Evolutionary conservation across 768 basidiomycete genomes (phyloP).

Genomic region (Termitomyces sp.): DNA sequence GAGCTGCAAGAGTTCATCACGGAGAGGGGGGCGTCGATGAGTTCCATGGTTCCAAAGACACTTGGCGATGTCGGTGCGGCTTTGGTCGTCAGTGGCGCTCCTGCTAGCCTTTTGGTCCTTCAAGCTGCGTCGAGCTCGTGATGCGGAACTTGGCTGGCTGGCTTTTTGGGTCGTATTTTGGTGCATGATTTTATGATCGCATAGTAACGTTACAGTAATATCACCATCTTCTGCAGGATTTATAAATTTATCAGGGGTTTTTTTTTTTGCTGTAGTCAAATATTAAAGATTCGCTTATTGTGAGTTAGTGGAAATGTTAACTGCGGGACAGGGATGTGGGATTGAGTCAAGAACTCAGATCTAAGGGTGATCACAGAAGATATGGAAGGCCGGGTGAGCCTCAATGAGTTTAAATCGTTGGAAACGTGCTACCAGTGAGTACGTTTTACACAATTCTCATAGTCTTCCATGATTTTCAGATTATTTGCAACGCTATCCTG

Average conservation of each 20-base stretch:
- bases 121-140: conserved; percentile 25
- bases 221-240: neutral
- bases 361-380: too few relatives aligned
- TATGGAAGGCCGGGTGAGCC: neutral
- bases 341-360: neutral
- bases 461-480: too few relatives aligned
- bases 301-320: neutral
- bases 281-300: neutral
- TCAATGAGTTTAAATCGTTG: neutral
- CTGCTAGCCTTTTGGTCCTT: conserved; percentile 48
- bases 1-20: conserved; percentile 52
- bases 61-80: conserved; percentile 73
- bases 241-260: neutral
- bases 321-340: neutral
- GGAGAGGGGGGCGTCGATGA: conserved; percentile 35
- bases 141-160: neutral
- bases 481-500: too few relatives aligned
- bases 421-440: neutral
- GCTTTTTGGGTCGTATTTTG: neutral
- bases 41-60: conserved; percentile 60
- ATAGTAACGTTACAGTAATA: neutral
- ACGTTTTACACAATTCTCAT: neutral
- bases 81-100: conserved; percentile 47
- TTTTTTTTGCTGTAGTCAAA: neutral
- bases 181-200: neutral